Evolutionary conservation across 148 eudicot genomes (phyloP).

Genomic region (Mesembryanthemum crystallinum): DNA sequence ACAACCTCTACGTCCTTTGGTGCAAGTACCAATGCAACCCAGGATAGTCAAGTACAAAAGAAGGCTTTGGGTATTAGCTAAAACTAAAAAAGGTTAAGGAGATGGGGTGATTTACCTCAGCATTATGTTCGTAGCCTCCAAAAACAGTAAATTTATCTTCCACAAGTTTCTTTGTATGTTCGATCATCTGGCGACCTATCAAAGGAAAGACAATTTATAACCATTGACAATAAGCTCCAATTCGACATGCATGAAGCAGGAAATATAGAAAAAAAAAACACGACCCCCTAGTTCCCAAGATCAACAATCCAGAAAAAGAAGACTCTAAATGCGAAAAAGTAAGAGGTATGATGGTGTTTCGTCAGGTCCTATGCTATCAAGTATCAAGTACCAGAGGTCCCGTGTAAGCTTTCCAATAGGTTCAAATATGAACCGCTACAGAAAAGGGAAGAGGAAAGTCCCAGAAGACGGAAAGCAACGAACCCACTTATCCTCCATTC

Average conservation of each 20-base stretch:
- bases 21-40: neutral
- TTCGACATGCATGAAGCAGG: constrained; percentile 10
- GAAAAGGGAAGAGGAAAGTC: neutral
- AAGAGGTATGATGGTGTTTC: neutral
- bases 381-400: neutral
- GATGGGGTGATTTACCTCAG: constrained; percentile 61
- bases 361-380: neutral
- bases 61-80: neutral
- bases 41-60: neutral
- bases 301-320: neutral
- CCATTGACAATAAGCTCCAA: neutral
- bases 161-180: constrained; percentile 90
- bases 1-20: neutral
- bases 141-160: constrained; percentile 78
- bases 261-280: neutral
- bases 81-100: neutral
- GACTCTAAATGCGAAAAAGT: neutral
- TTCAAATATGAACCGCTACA: neutral
- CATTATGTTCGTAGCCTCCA: constrained; percentile 84
- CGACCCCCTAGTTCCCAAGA: neutral
- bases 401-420: neutral
- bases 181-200: constrained; percentile 97
- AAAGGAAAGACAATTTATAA: constrained; percentile 25
- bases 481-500: neutral
- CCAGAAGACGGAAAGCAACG: neutral